Base-by-base conservation (phyloP, 495 filamentous ascomycete genomes). In the Penicillium turbatum region DNA sequence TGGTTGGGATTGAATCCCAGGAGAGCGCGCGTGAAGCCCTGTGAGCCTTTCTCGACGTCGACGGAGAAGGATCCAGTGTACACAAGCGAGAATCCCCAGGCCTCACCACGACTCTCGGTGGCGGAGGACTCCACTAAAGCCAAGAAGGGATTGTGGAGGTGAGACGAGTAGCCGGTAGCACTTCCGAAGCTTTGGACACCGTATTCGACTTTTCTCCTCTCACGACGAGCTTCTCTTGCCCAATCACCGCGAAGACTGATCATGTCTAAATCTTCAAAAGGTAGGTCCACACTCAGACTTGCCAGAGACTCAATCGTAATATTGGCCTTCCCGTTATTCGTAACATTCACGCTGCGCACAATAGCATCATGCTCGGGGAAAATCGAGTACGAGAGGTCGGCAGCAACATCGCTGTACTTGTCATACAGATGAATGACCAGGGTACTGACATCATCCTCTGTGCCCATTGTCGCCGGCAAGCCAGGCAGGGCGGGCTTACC, bases 121-220 rank as follows among this genome's bases (percentile, higher is more conserved):
- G 77, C 75, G 10, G 67, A 68, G 0, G 79, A 75, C 26, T 76
- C 65, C 6, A 75, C 69, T 4, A 82, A 62, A 0, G 77, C 72
- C 29, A 82, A 54, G 61, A 82, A 82, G 1, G 79, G 79, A 39
- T 82, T 82, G 48, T 80, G 76, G 2, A 78, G 65, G 47, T 80
- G 76, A 11, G 77, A 80, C 0, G 79, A 78, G 55, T 78, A 82
- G 6, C 79, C 79, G 0, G 70, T 72, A 0, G 67, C 71, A 26
- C 76, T 79, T 30, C 75, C 74, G 56, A 82, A 78, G 8, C 76
- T 76, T 26, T 73, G 66, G 13, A 57, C 62, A 3, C 66, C 69
- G 31, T 74, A 71, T 21, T 72, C 62, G 1, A 75, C 63, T 52
- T 58, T 72, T 39, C 67, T 45, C 40, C 67, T 63, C 45, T 68